Conservation (phyloP, 2,329 filamentous ascomycete species). For the Aspergillus sergii region DNA sequence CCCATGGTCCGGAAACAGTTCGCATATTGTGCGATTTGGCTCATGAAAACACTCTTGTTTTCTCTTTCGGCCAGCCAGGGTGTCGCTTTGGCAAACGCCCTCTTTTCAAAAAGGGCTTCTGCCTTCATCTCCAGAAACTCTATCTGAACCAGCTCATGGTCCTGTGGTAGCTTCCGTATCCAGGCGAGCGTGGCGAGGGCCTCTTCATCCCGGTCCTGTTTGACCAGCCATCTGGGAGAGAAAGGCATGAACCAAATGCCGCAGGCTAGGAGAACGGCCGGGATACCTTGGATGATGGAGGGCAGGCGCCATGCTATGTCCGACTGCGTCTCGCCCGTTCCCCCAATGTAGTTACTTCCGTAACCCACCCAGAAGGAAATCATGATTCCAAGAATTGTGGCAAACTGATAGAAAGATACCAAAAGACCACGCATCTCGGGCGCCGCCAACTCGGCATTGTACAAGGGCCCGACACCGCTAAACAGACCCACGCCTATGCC, state of each 20-base stretch:
- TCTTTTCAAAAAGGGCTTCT: conserved; percentile 47
- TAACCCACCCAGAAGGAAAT: conserved; percentile 43
- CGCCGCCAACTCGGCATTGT: conserved; percentile 53
- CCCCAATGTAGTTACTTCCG: conserved; percentile 45
- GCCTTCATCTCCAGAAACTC: conserved; percentile 55
- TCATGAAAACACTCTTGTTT: conserved; percentile 45
- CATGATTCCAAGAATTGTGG: conserved; percentile 39
- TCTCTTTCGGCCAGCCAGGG: conserved; percentile 39
- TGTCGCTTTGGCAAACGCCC: conserved; percentile 48
- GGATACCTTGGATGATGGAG: conserved; percentile 50
- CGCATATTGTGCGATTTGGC: conserved; percentile 55
- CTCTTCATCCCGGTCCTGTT: conserved; percentile 51
- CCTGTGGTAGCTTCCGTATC: conserved; percentile 36
- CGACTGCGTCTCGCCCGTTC: conserved; percentile 28
- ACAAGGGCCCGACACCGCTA: conserved; percentile 48
- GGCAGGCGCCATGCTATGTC: conserved; percentile 51
- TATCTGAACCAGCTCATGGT: conserved; percentile 41
- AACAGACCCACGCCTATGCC: conserved; percentile 37
- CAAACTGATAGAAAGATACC: conserved; percentile 38
- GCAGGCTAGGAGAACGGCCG: conserved; percentile 36
- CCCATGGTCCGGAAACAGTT: conserved; percentile 52
- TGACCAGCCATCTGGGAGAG: conserved; percentile 58
- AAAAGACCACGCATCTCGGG: conserved; percentile 37
- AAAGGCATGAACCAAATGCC: conserved; percentile 55
- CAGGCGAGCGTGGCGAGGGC: conserved; percentile 28